Percentiles rank a stretch among this genome's conserved stretches.
These are phyloP conservation scores for Lachnellula cervina DNA, from an alignment of 2,329 filamentous ascomycete genomes.

Conservation along the genomic window DNA sequence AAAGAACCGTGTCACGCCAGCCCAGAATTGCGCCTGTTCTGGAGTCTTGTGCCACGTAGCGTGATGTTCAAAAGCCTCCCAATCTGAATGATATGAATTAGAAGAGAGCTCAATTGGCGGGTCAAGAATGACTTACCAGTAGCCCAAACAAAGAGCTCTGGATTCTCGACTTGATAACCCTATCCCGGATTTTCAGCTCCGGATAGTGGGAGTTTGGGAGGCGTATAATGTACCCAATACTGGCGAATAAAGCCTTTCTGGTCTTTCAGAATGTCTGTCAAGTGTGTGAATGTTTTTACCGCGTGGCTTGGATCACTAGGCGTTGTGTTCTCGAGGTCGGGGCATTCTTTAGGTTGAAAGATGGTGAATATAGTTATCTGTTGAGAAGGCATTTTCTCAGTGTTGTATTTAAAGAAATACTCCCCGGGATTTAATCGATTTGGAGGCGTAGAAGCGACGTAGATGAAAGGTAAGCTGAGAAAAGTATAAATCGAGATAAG, in stretches of 20 bases:
- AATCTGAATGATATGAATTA: background rate
- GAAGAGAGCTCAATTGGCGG: background rate
- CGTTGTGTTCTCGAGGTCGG: background rate
- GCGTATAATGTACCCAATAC: background rate
- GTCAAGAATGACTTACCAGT: background rate
- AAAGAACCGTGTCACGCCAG: background rate
- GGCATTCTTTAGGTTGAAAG: background rate
- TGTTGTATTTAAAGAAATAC: background rate
- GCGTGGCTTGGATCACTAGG: background rate
- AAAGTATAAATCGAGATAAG: no score
- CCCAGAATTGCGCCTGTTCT: background rate
- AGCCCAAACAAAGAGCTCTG: conserved; percentile 3
- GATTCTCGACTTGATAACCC: conserved; percentile 3
- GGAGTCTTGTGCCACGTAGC: background rate
- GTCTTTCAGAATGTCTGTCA: background rate
- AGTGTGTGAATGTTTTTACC: background rate
- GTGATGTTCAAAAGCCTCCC: background rate
- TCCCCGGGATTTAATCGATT: background rate
- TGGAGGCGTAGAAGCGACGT: no score
- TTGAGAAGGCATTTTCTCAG: background rate
- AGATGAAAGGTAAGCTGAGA: no score
- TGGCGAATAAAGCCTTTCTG: background rate
- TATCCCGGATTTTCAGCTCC: background rate
- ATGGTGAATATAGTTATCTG: background rate
- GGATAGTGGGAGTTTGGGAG: background rate